Evolutionary conservation across 352 stramenopile species (phyloP), one percentile per base, ranked within the genome.

Genomic region (Phytophthora capsici): DNA sequence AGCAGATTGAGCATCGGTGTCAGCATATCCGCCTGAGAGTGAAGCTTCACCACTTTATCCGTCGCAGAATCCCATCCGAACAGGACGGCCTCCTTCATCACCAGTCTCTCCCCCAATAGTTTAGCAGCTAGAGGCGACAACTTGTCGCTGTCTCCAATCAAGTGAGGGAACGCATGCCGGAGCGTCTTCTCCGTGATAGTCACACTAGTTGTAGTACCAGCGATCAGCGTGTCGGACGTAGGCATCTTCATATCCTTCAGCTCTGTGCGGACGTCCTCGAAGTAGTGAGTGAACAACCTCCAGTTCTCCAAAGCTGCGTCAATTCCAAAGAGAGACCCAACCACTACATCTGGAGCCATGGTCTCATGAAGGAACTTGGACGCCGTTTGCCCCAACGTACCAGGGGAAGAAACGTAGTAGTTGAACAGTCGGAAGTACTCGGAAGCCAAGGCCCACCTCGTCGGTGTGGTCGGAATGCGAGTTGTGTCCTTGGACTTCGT

Each of bases 351-450:
- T 28, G 25, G 25, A 28, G 25, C 25, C 25, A 28, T 28, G 4
- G 7, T 28, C 4, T n/a, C 20, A 22, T 13, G 37, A 4, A 66
- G 40, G 20, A 60, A 66, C 1, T 40, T n/a, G 16, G 19, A 38
- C 8, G 40, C 40, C 0, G 30, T 43, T 0, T 19, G 13, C 5
- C 19, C 7, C n/a, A 49, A 8, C 17, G 13, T 49, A 26, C 4
- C 12, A 4, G 57, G 57, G 7, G 40, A 44, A 2, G 40, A 60
- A 26, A 59, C 6, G 41, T 48, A 59, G 30, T 44, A n/a, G 7
- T 54, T 44, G 23, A 66, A 60, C 2, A 50, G 40, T 16, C 40
- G 40, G 14, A 66, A 59, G n/a, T 66, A 66, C 10, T 59, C 40
- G 6, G 22, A 47, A 3, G 23, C 50, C 6, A 59, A 28, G 12